These are phyloP conservation scores for Aspergillus fructus DNA, from an alignment of 2,329 filamentous ascomycete species.

Conservation along the genomic window DNA sequence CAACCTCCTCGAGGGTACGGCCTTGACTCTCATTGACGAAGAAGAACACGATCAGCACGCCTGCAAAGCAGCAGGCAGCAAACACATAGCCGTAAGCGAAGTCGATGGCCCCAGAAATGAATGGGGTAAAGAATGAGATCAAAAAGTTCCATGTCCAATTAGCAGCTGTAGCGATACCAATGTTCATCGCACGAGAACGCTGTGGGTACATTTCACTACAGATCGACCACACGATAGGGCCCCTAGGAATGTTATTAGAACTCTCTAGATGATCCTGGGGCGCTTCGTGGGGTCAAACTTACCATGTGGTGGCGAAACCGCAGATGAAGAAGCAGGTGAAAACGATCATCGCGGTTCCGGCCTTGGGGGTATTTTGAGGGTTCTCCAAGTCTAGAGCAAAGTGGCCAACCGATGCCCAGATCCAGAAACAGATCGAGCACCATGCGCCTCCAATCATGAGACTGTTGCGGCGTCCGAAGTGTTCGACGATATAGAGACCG, in stretches of 20 bases:
- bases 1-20: constrained; percentile 74
- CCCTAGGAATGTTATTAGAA: constrained; percentile 35
- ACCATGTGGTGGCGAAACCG: constrained; percentile 67
- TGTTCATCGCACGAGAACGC: constrained; percentile 66
- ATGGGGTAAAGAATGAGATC: constrained; percentile 76
- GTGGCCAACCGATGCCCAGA: constrained; percentile 60
- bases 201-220: constrained; percentile 47
- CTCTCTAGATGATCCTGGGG: no score
- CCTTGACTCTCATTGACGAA: constrained; percentile 75
- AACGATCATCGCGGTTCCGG: constrained; percentile 69
- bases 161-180: constrained; percentile 72
- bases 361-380: constrained; percentile 45
- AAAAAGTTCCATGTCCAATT: constrained; percentile 81
- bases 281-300: neutral
- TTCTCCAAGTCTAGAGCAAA: constrained; percentile 40
- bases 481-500: constrained; percentile 69
- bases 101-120: constrained; percentile 70
- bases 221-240: constrained; percentile 55
- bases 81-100: constrained; percentile 79
- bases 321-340: constrained; percentile 73
- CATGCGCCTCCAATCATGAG: constrained; percentile 66
- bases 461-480: constrained; percentile 66
- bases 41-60: constrained; percentile 68
- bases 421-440: constrained; percentile 63
- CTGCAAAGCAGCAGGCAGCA: constrained; percentile 68